Base-by-base conservation (phyloP, 495 filamentous ascomycete species). In the Penicillium canariense region DNA sequence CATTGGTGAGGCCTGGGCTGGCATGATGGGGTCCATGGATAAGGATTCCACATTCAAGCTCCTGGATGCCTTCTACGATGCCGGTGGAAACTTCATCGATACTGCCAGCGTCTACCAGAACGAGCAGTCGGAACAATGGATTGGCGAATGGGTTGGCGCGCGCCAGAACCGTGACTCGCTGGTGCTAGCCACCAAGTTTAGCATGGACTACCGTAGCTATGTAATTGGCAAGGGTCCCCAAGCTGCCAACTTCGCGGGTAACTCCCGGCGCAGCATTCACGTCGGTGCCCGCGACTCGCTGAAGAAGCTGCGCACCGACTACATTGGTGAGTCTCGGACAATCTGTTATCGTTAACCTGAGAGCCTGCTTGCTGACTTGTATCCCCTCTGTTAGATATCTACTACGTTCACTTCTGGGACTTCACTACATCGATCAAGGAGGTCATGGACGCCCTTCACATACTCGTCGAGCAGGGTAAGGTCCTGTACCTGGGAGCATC, bases 111-210 rank as follows among this genome's bases (percentile, higher is more conserved):
- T 73, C 59, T 89, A 90, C 68, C 86, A 90, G 52, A 67, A 68
- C 59, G 81, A 80, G 49, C 70, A 89, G 55, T 87, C 84, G 6
- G 87, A 90, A 66, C 57, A 56, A 0, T 87, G 82, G 83, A 74
- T 90, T 48, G 87, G 86, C 8, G 88, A 91, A 54, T 91, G 88
- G 88, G 84, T 91, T 78, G 71, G 72, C 5, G 32, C 62, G n/a
- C 70, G 76, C 12, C 65, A 68, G 1, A 75, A 73, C 26, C 74
- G 85, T 0, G 84, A 87, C 50, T 67, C 84, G 52, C 77, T 88
- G 43, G 86, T 92, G 50, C 71, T 90, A 51, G 86, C 87, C 0
- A 90, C 88, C 15, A 90, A 90, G 65, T 92, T 78, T 67, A 84
- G 82, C 15, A 78, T 77, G 23, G 57, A 60, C 4, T 76, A 65